phyloP scores from a whole-genome alignment of 108 stramenopile species.

The Conticribra weissflogii region DNA sequence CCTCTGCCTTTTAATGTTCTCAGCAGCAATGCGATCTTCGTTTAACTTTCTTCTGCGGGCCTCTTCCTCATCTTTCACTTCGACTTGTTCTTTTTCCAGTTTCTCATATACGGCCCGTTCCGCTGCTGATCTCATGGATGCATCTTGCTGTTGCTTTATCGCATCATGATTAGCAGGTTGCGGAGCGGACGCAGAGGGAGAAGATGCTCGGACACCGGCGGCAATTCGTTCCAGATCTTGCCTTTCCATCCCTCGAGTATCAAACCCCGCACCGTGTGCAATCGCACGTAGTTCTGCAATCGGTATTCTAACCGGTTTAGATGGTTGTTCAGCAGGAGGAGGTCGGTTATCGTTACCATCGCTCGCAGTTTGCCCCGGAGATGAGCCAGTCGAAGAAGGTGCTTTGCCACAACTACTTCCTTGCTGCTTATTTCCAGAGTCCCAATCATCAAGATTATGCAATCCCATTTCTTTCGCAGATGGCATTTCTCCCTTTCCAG shows the following conservation, averaged over 20 bases:
- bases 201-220: constrained; percentile 13
- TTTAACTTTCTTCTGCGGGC: constrained; percentile 18
- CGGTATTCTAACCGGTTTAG: constrained; percentile 44
- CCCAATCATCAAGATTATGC: constrained; percentile 51
- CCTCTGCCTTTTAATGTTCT: constrained; percentile 48
- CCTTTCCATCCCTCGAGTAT: constrained; percentile 87
- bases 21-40: constrained; percentile 38
- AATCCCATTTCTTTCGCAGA: constrained; percentile 43
- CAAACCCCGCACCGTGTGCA: constrained; percentile 80
- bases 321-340: constrained; percentile 16
- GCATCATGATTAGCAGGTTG: constrained; percentile 7
- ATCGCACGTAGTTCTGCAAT: constrained; percentile 81
- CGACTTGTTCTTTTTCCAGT: constrained; percentile 18
- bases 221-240: constrained; percentile 73
- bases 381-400: not conserved
- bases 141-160: not conserved
- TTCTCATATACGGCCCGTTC: constrained; percentile 21
- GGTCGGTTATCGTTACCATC: constrained; percentile 14
- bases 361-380: constrained; percentile 2
- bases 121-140: constrained; percentile 12
- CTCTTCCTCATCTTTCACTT: constrained; percentile 19
- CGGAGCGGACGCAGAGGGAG: constrained; percentile 9
- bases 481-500: constrained; percentile 17
- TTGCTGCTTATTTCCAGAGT: constrained; percentile 21
- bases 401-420: not conserved